phyloP scores from a whole-genome alignment of 805 yeast genomes.

The Teunomyces lycoperdinae region DNA sequence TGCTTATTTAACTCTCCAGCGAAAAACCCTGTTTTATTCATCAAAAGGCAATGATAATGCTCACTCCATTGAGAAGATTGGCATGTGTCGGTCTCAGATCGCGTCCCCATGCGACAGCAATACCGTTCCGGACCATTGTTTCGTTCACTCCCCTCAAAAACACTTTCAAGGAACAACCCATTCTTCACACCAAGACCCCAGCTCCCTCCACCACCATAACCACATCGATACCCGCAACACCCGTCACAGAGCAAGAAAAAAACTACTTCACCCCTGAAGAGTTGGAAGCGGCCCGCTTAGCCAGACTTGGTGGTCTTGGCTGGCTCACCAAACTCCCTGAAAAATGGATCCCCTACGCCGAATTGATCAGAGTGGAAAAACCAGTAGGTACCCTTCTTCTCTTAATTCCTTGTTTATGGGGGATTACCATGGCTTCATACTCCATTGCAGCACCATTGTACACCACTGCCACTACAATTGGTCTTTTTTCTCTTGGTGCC shows the following conservation, averaged over 20 bases:
- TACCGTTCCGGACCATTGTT: neutral
- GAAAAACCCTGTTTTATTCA: neutral
- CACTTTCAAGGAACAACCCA: conserved; percentile 1
- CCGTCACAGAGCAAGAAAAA: neutral
- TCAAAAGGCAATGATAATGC: neutral
- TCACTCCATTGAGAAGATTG: conserved; percentile 1
- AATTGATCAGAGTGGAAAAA: conserved; percentile 84
- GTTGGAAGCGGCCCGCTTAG: conserved; percentile 48
- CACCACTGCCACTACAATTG: conserved; percentile 58
- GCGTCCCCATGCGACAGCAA: neutral
- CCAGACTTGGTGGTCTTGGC: conserved; percentile 43
- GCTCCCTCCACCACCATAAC: neutral
- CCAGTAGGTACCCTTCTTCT: conserved; percentile 94
- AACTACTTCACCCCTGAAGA: conserved; percentile 37
- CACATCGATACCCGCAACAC: neutral
- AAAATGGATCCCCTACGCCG: conserved; percentile 84
- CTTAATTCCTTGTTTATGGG: conserved; percentile 87
- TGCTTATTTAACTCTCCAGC: neutral
- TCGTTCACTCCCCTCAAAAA: neutral
- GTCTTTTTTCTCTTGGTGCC: conserved; percentile 80
- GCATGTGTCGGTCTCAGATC: neutral
- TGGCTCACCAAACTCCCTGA: conserved; percentile 64
- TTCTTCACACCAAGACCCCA: neutral
- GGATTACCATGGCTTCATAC: conserved; percentile 85
- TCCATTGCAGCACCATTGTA: conserved; percentile 65